A percentile compares a stretch with the other conserved stretches of the same genome.
These are phyloP conservation scores for Sutorius australiensis DNA, from an alignment of 768 basidiomycete genomes.

Conservation along the genomic window DNA sequence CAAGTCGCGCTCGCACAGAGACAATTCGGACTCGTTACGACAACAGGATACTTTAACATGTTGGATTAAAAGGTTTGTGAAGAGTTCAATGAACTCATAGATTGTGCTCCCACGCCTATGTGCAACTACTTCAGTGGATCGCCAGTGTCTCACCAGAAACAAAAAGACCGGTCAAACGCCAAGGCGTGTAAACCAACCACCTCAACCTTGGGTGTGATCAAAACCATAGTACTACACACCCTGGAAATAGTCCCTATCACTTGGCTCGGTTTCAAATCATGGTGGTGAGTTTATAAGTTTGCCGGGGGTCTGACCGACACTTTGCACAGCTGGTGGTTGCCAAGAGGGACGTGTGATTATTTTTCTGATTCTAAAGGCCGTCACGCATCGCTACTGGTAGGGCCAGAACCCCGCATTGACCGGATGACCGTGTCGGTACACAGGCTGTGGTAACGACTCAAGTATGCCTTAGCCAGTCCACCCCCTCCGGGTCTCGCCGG, in stretches of 20 bases:
- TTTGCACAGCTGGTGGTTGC: neutral
- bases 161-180: neutral
- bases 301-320: neutral
- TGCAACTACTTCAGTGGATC: too few relatives aligned
- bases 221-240: neutral
- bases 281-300: neutral
- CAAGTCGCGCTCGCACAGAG: neutral
- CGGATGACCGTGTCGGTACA: neutral
- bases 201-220: neutral
- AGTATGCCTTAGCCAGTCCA: neutral
- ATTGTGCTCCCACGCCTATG: neutral
- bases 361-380: neutral
- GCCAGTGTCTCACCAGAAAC: too few relatives aligned
- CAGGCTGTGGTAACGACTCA: neutral
- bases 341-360: neutral
- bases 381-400: neutral
- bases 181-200: neutral
- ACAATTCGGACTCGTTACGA: neutral
- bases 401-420: neutral
- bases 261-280: neutral
- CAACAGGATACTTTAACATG: neutral
- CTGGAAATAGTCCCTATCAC: neutral
- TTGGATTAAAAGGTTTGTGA: neutral
- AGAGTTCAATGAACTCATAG: neutral
- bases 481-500: slow-evolving; percentile 20